Evolutionary conservation across 805 yeast genomes (phyloP).

Genomic region (Starmerella asiatica): DNA sequence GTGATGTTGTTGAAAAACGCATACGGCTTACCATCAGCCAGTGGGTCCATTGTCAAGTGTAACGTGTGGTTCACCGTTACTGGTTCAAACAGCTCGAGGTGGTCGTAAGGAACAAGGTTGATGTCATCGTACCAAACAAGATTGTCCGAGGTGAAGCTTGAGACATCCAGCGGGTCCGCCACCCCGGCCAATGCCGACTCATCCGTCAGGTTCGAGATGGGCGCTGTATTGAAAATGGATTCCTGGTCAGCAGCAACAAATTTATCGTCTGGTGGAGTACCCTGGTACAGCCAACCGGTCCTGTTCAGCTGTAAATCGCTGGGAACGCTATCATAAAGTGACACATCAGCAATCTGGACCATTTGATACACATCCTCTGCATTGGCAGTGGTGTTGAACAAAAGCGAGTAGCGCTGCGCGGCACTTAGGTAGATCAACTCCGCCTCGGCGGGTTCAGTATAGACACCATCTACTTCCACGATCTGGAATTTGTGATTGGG

Average conservation of each 20-base stretch:
- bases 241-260: slow-evolving; percentile 36
- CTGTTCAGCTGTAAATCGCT: slow-evolving; percentile 50
- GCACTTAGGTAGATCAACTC: slow-evolving; percentile 64
- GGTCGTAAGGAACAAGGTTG: slow-evolving; percentile 50
- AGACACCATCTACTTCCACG: slow-evolving; percentile 84
- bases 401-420: slow-evolving; percentile 82
- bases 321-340: slow-evolving; percentile 70
- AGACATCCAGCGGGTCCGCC: slow-evolving; percentile 26
- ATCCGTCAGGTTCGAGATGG: slow-evolving; percentile 30
- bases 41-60: slow-evolving; percentile 69
- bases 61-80: slow-evolving; percentile 56
- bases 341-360: slow-evolving; percentile 65
- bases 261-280: slow-evolving; percentile 11
- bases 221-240: slow-evolving; percentile 41
- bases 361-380: slow-evolving; percentile 60
- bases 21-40: slow-evolving; percentile 72
- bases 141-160: slow-evolving; percentile 29
- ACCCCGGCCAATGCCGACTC: slow-evolving; percentile 11
- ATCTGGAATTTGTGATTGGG: slow-evolving; percentile 80
- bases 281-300: slow-evolving; percentile 50
- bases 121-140: slow-evolving; percentile 59
- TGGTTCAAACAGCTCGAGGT: slow-evolving; percentile 43
- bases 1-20: slow-evolving; percentile 92
- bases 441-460: slow-evolving; percentile 63
- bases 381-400: slow-evolving; percentile 57